phyloP scores from a whole-genome alignment of 176 grass and related monocot species.

The Alloteropsis semialata region DNA sequence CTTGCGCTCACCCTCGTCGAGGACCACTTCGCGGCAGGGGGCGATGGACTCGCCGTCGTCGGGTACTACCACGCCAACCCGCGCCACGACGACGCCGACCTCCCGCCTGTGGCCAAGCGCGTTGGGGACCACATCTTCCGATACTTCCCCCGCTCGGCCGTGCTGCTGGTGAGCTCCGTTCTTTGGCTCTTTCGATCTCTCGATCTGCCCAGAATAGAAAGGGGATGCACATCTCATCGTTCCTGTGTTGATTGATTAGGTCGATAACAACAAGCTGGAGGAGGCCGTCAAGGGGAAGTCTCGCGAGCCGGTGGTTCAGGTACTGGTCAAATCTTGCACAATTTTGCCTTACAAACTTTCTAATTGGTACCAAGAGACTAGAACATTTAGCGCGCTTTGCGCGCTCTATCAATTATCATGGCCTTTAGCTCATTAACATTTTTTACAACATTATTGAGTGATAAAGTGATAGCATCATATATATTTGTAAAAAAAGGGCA shows the following conservation, averaged over 20 bases:
- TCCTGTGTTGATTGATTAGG: conserved; percentile 36
- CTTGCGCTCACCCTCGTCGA: conserved; percentile 87
- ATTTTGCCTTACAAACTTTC: background rate
- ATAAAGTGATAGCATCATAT: no score
- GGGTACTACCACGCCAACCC: conserved; percentile 99
- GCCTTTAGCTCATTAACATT: no score
- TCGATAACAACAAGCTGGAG: conserved; percentile 86
- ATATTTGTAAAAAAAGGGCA: no score
- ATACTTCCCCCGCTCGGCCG: conserved; percentile 81
- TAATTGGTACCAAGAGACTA: background rate
- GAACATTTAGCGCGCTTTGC: no score
- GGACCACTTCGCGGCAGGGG: conserved; percentile 64
- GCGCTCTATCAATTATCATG: no score
- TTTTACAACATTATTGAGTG: no score
- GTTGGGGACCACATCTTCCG: conserved; percentile 94
- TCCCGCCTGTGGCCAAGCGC: conserved; percentile 72
- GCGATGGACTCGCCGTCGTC: conserved; percentile 53
- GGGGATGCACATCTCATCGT: background rate
- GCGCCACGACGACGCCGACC: conserved; percentile 62
- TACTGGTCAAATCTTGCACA: conserved; percentile 21
- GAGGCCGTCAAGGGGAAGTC: conserved; percentile 45
- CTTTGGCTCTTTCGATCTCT: background rate
- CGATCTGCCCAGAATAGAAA: background rate
- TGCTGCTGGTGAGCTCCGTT: conserved; percentile 56
- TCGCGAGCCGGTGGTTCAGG: conserved; percentile 55